Conservation (phyloP, 495 filamentous ascomycete genomes). For the Hyaloscypha bicolor region DNA sequence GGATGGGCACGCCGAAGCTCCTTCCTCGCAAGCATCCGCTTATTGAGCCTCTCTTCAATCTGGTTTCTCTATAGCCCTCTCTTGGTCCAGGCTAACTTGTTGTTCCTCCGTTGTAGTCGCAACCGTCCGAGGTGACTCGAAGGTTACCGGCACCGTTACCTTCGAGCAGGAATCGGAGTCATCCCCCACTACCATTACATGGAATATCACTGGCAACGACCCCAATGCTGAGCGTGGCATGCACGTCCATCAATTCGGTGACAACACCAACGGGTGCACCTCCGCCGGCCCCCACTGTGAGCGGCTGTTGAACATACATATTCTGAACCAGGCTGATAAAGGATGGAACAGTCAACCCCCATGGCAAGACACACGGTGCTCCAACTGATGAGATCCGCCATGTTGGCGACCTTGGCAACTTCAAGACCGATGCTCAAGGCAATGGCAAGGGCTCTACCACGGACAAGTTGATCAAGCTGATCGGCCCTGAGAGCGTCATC, state of each 20-base stretch:
- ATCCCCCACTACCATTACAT: constrained; percentile 80
- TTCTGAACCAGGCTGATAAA: constrained; percentile 15
- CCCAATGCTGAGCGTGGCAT: constrained; percentile 94
- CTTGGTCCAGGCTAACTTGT: neutral
- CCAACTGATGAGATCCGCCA: constrained; percentile 81
- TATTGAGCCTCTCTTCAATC: neutral
- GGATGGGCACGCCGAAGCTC: constrained; percentile 34
- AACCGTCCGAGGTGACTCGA: constrained; percentile 95
- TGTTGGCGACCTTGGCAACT: constrained; percentile 96
- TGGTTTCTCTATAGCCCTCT: neutral
- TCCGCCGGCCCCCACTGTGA: constrained; percentile 94
- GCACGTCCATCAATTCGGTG: constrained; percentile 98
- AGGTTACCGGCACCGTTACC: constrained; percentile 86
- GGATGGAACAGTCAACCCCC: constrained; percentile 87
- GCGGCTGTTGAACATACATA: constrained; percentile 34
- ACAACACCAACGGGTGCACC: constrained; percentile 99
- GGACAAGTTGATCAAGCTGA: constrained; percentile 88
- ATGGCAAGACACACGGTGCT: constrained; percentile 87
- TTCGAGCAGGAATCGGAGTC: constrained; percentile 89
- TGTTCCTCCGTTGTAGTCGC: constrained; percentile 62
- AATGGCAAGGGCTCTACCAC: constrained; percentile 74
- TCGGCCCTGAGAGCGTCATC: constrained; percentile 92
- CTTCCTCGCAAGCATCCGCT: constrained; percentile 1
- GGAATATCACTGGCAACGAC: constrained; percentile 91
- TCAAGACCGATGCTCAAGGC: constrained; percentile 90